These are phyloP conservation scores for Candida dendrica DNA, from an alignment of 805 yeast species.

Conservation along the genomic window DNA sequence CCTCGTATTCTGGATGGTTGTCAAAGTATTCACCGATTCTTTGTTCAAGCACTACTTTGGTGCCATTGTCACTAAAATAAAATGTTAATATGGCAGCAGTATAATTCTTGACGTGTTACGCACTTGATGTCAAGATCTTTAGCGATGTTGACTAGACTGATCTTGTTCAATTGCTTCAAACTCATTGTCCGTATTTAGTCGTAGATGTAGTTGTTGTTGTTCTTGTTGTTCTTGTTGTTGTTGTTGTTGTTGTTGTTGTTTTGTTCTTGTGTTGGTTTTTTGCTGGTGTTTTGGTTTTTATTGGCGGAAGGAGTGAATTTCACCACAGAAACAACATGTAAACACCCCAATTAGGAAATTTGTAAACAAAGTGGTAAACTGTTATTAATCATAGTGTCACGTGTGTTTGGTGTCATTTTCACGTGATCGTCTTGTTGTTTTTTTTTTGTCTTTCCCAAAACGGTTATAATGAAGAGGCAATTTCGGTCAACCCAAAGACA, in stretches of 20 bases:
- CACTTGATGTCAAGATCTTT: slow-evolving; percentile 26
- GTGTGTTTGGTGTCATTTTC: not conserved
- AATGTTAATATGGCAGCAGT: slow-evolving; percentile 7
- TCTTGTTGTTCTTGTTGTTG: slow-evolving; percentile 3
- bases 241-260: not conserved
- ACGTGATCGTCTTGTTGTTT: too few species aligned
- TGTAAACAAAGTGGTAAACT: too few species aligned
- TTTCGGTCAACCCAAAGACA: too few species aligned
- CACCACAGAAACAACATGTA: not conserved
- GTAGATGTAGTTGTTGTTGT: not conserved
- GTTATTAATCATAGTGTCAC: too few species aligned
- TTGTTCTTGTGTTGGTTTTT: slow-evolving; percentile 1
- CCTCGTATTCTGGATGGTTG: slow-evolving; percentile 24
- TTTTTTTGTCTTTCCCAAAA: too few species aligned
- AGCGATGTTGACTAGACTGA: slow-evolving; percentile 29
- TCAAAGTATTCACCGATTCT: slow-evolving; percentile 21
- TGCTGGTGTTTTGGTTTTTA: not conserved
- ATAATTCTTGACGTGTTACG: slow-evolving; percentile 12
- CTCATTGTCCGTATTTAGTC: slow-evolving; percentile 16
- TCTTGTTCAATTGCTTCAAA: slow-evolving; percentile 29
- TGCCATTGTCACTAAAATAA: slow-evolving; percentile 19
- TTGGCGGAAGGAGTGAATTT: not conserved
- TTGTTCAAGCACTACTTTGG: slow-evolving; percentile 23
- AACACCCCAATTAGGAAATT: slow-evolving; percentile 9
- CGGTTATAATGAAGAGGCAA: too few species aligned